These are phyloP conservation scores for Naganishia sp. DNA, from an alignment of 1,284 basidiomycete genomes.

Conservation along the genomic window DNA sequence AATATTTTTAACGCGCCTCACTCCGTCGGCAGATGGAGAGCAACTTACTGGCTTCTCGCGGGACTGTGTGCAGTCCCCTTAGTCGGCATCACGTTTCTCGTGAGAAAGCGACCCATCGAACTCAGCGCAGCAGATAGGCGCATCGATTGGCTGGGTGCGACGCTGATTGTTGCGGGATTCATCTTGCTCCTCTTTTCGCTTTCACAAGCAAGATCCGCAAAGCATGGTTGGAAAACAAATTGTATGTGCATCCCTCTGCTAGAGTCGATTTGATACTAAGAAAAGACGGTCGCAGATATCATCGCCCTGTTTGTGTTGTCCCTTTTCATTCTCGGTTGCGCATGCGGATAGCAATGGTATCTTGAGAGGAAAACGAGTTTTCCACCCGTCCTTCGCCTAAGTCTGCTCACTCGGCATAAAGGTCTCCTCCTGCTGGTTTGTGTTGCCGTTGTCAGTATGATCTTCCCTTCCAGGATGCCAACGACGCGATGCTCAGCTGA, in stretches of 20 bases:
- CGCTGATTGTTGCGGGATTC: conserved; percentile 2
- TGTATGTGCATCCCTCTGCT: background rate
- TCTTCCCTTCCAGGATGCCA: background rate
- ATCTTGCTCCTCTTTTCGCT: conserved; percentile 2
- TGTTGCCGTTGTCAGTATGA: background rate
- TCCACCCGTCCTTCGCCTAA: conserved; percentile 8
- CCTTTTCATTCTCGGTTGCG: background rate
- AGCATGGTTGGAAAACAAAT: background rate
- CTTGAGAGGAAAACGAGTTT: conserved; percentile 2
- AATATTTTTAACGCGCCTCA: background rate
- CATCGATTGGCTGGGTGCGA: conserved; percentile 7
- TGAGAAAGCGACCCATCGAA: background rate
- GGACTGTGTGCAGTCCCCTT: background rate
- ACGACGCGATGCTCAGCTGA: too few species aligned
- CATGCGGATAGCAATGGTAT: conserved; percentile 6
- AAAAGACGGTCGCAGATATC: background rate
- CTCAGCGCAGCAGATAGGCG: background rate
- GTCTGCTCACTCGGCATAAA: background rate
- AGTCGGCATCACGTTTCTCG: background rate
- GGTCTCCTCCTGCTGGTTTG: background rate
- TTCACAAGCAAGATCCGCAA: conserved; percentile 4
- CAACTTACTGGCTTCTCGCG: conserved; percentile 4
- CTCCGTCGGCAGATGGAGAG: conserved; percentile 1
- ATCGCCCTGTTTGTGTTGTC: conserved; percentile 1
- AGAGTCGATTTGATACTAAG: background rate